phyloP scores from a whole-genome alignment of 2,329 filamentous ascomycete genomes.

The Graphilbum fragrans region DNA sequence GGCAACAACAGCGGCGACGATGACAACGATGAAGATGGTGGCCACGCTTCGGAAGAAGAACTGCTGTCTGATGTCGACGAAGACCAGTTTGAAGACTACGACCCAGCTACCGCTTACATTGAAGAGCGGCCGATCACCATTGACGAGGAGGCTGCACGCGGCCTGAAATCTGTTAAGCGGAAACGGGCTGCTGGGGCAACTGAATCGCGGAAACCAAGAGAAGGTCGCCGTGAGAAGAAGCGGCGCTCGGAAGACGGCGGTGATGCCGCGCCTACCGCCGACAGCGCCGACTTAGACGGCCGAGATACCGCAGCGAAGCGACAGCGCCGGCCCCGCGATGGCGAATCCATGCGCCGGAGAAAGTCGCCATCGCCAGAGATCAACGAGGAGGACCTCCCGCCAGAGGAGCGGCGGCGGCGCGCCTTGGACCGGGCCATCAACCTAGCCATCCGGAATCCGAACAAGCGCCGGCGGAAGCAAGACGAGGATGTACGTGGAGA shows the following conservation, averaged over 20 bases:
- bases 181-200: constrained; percentile 48
- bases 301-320: constrained; percentile 18
- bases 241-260: constrained; percentile 37
- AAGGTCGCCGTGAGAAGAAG: constrained; percentile 59
- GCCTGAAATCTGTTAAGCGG: constrained; percentile 51
- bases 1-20: too few relatives aligned
- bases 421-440: constrained; percentile 83
- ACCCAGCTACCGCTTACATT: constrained; percentile 49
- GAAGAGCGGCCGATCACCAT: constrained; percentile 54
- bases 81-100: constrained; percentile 58
- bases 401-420: constrained; percentile 71
- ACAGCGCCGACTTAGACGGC: constrained; percentile 32
- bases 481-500: constrained; percentile 63
- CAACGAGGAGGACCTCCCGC: constrained; percentile 67
- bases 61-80: constrained; percentile 57
- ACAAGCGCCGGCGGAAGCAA: constrained; percentile 64
- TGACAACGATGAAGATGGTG: constrained; percentile 24
- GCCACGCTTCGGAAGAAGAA: constrained; percentile 39
- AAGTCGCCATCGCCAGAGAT: constrained; percentile 40
- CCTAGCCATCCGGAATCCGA: constrained; percentile 71
- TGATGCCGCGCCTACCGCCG: constrained; percentile 25
- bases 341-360: constrained; percentile 32
- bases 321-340: constrained; percentile 21
- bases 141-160: constrained; percentile 52
- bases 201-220: constrained; percentile 57